Evolutionary conservation across 257 asterid genomes (phyloP).

Genomic region (Gentiana dahurica): DNA sequence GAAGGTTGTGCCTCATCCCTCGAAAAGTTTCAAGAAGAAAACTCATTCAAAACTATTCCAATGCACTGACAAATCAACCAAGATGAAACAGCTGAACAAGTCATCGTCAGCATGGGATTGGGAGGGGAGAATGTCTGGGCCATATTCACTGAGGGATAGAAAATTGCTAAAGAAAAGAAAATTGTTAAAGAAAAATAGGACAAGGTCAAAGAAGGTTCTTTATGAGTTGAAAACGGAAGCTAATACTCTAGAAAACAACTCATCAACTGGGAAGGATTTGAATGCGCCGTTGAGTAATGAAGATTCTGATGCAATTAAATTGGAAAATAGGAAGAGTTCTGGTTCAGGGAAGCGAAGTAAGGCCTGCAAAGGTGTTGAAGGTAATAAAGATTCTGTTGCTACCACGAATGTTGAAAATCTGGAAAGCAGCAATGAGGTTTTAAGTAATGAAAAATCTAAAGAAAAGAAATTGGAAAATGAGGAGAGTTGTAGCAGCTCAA

Average conservation of each 20-base stretch:
- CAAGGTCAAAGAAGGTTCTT: conserved; percentile 17
- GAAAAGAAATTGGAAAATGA: no score
- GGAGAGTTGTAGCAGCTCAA: no score
- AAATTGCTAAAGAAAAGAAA: conserved; percentile 28
- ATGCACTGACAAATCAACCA: conserved; percentile 25
- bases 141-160: no score
- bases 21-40: conserved; percentile 21
- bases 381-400: no score
- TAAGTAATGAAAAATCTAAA: no score
- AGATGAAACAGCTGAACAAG: conserved; percentile 20
- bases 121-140: conserved; percentile 21
- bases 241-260: conserved; percentile 15
- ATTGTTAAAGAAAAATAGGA: conserved; percentile 12
- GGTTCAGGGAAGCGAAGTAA: conserved; percentile 20
- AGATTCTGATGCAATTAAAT: conserved; percentile 23
- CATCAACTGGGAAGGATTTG: conserved; percentile 34
- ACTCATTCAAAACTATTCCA: conserved; percentile 22
- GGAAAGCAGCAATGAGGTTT: no score
- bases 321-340: neutral
- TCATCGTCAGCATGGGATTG: conserved; percentile 29
- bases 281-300: conserved; percentile 15
- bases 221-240: conserved; percentile 21
- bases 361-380: conserved; percentile 21
- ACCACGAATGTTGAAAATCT: no score
- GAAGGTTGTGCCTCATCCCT: conserved; percentile 12